Base-by-base conservation (phyloP, 768 basidiomycete species). In the Leccinellum luteum region DNA sequence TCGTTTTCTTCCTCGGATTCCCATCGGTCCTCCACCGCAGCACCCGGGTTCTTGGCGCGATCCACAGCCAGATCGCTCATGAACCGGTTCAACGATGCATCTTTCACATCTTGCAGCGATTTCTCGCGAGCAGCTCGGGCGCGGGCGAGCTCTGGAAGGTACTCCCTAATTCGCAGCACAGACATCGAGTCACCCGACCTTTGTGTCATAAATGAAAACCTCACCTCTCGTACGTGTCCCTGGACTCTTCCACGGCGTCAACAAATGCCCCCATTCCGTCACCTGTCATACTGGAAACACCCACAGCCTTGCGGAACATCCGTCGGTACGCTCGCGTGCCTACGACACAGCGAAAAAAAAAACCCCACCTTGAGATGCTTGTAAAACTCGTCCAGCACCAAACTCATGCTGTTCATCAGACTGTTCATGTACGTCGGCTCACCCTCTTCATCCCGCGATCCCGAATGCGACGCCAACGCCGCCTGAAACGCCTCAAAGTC, bases 391-490 rank as follows among this genome's bases (percentile, higher is more conserved):
- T 99, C 97, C 53, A 99, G 75, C 7, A 99, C 96, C 52, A 99
- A 74, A 70, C 95, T 94, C 97, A 99, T 98, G 69, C 92, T 94
- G 63, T 96, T 94, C 96, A 98, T 99, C 61, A 99, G 77, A 69
- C 93, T 95, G 70, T 92, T 95, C 94, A 98, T 97, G 72, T 98
- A 98, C 41, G 90, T 94, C 49, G 92, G 91, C 68, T 96, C 97
- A 51, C 92, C 94, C 60, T 94, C 89, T 5, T 86, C 79, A 69
- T 91, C 87, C 53, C 81, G 79, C 25, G 82, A 81, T 12, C 85
- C 84, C 51, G 78, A 76, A 66, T 90, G 86, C 2, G 86, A 78
- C 3, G 89, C 84, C 54, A 99, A 75, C 1, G 95, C 96, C 3
- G 79, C 81, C 70, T 98, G 97, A 74, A 98, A 99, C 25, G 84